Evolutionary conservation across 805 yeast species (phyloP).

Genomic region (Zygosaccharomyces lentus): DNA sequence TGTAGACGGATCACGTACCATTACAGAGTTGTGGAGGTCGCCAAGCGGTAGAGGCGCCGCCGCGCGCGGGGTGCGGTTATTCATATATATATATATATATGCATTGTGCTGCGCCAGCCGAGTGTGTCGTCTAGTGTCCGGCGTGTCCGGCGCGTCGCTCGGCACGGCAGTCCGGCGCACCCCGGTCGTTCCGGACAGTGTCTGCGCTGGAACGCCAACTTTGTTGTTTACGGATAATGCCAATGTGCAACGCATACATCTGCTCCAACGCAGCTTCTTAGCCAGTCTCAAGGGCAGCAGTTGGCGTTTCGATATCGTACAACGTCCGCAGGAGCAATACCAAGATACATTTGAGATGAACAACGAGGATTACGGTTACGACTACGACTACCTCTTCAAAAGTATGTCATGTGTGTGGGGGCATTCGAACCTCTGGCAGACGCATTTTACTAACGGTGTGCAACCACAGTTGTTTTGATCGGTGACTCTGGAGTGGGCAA

Average conservation of each 20-base stretch:
- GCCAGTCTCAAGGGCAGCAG: background rate
- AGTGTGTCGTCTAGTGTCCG: no score
- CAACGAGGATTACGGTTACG: constrained; percentile 66
- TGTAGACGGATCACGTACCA: constrained; percentile 5
- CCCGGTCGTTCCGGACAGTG: no score
- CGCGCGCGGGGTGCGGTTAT: no score
- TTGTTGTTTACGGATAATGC: background rate
- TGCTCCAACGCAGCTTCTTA: background rate
- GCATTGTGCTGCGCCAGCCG: no score
- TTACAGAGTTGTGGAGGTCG: background rate
- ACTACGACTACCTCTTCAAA: constrained; percentile 89
- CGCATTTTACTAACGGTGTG: constrained; percentile 7
- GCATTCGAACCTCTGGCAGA: no score
- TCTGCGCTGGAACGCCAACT: background rate
- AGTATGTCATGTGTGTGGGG: constrained; percentile 37
- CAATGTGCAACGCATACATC: background rate
- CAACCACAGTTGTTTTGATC: constrained; percentile 67
- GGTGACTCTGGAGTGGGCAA: constrained; percentile 98
- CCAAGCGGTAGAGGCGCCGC: background rate
- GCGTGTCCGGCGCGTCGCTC: no score
- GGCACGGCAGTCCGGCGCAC: no score
- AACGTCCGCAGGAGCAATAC: background rate
- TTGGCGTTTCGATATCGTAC: background rate
- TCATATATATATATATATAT: no score
- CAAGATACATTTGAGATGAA: constrained; percentile 21